Conservation (phyloP, 1,139 yeast species). For the Blastobotrys serpentis region DNA sequence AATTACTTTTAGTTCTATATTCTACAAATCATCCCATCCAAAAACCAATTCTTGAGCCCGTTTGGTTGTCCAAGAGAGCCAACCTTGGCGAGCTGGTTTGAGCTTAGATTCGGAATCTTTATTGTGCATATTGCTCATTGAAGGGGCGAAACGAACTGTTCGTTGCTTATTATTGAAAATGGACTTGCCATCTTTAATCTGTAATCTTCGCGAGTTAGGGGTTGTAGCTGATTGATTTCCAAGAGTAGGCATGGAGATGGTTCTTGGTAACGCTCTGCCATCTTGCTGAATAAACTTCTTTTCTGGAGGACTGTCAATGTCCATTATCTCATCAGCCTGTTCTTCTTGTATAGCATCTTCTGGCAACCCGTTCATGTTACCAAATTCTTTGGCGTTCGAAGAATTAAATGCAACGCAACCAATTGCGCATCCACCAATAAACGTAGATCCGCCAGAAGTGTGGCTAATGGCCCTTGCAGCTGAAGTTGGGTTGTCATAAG, state of each 20-base stretch:
- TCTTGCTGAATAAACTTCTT: slow-evolving; percentile 4
- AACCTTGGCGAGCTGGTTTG: slow-evolving; percentile 25
- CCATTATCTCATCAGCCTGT: slow-evolving; percentile 29
- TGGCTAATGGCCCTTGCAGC: slow-evolving; percentile 68
- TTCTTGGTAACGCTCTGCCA: slow-evolving; percentile 23
- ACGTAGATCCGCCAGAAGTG: neutral
- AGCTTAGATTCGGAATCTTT: slow-evolving; percentile 11
- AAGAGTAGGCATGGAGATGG: slow-evolving; percentile 34
- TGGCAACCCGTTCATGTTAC: slow-evolving; percentile 25
- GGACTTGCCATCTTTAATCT: slow-evolving; percentile 31
- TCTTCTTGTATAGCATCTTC: slow-evolving; percentile 37
- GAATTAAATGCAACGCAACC: slow-evolving; percentile 72
- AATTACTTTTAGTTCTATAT: slow-evolving; percentile 6
- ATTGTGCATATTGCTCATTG: slow-evolving; percentile 24
- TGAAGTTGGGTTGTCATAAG: slow-evolving; percentile 71
- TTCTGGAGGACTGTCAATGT: slow-evolving; percentile 16
- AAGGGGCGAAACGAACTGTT: slow-evolving; percentile 20
- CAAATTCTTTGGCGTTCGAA: slow-evolving; percentile 26
- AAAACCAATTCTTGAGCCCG: slow-evolving; percentile 44
- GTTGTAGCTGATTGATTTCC: slow-evolving; percentile 9
- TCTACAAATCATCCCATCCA: slow-evolving; percentile 55
- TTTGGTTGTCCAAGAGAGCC: slow-evolving; percentile 39
- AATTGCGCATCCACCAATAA: slow-evolving; percentile 41
- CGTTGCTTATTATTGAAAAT: slow-evolving; percentile 30
- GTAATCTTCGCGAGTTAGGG: slow-evolving; percentile 26